A percentile compares a stretch with the other conserved stretches of the same genome.
phyloP scores from a whole-genome alignment of 371 early-diverging fungal species.

The Lichtheimia hyalospora region DNA sequence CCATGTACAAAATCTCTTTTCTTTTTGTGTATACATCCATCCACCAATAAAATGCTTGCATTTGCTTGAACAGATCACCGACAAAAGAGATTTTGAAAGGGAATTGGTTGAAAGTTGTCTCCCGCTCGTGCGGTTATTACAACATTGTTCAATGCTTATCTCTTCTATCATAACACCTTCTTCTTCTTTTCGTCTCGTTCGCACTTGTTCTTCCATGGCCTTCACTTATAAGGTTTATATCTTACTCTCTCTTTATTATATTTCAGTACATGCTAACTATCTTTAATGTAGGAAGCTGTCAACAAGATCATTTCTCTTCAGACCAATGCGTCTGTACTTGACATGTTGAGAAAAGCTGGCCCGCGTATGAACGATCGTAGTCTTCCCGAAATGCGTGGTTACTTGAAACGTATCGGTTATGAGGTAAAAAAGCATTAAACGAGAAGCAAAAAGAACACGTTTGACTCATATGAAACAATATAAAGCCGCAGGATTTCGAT shows the following conservation, averaged over 20 bases:
- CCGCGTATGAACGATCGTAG: conserved; percentile 67
- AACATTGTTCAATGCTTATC: too few species aligned
- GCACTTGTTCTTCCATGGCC: conserved; percentile 11
- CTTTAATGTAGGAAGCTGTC: conserved; percentile 75
- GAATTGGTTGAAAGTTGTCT: too few species aligned
- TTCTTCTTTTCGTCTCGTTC: background rate
- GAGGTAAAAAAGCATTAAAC: conserved; percentile 36
- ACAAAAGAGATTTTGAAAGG: too few species aligned
- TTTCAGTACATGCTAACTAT: background rate
- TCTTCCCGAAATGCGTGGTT: conserved; percentile 73
- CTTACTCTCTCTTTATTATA: background rate
- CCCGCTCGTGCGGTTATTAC: too few species aligned
- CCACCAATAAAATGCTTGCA: too few species aligned
- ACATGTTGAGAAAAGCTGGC: conserved; percentile 71
- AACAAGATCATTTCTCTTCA: conserved; percentile 77
- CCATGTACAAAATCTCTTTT: too few species aligned
- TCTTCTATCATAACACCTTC: background rate
- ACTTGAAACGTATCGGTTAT: conserved; percentile 71
- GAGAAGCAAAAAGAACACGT: background rate
- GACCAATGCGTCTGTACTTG: conserved; percentile 79
- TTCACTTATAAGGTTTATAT: conserved; percentile 11
- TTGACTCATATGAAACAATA: background rate
- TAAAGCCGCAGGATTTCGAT: conserved; percentile 53
- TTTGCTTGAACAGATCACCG: too few species aligned
- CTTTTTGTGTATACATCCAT: too few species aligned